Base-by-base conservation (phyloP, 768 basidiomycete species). In the Suillus decipiens region DNA sequence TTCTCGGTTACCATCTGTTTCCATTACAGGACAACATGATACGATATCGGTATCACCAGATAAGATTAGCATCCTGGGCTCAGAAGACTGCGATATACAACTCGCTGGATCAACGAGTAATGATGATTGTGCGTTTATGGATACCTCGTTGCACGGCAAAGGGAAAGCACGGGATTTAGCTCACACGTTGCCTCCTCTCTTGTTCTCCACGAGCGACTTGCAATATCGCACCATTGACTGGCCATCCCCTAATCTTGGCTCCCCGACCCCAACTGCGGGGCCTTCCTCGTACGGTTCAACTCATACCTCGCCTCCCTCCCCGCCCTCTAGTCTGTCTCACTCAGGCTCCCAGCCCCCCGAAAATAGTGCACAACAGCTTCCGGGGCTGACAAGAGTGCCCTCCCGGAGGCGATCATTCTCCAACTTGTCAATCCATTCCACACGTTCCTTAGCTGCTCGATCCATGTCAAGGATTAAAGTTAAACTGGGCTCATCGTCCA, bases 121-220 rank as follows among this genome's bases (percentile, higher is more conserved):
- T n/a, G 60, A 61, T 61, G 43, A 41, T 41, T 58, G 22, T 22
- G 22, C 45, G 14, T 37, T 58, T 48, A 53, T 56, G 51, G 33
- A 42, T 67, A 68, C 72, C 72, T 69, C 76, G 24, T 72, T 76
- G 66, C 50, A 63, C 66, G 72, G 68, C 69, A 92, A 89, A 76
- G 86, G 81, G 68, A 89, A 83, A 75, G 87, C 80, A 60, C 75
- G 71, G 68, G 77, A 79, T 70, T 63, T 71, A 39, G 84, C 88
- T 53, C 86, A 89, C 63, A 79, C 79, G 71, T 80, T 90, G 64
- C 88, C 90, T 63, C 88, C 89, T 65, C 78, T 90, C 63, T 76
- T 81, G 37, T 86, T 92, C 69, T 79, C 84, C 58, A 78, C 84
- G 36, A 77, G 88, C 42, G 79, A 80, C 61, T 78, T 89, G 65